Conservation (phyloP, 805 yeast genomes). For the Lipomyces sp. region DNA sequence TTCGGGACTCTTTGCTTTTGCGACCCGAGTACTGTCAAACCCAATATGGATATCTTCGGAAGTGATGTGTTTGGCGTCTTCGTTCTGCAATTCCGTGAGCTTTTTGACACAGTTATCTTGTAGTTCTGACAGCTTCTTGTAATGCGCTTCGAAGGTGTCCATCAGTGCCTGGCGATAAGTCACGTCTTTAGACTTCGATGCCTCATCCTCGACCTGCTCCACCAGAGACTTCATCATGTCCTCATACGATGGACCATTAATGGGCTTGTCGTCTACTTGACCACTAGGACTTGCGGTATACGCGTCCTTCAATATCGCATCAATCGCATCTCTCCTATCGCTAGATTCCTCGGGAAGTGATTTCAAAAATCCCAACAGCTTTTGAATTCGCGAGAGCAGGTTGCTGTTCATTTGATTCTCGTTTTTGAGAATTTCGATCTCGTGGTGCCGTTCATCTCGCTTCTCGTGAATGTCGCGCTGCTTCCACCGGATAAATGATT, state of each 20-base stretch:
- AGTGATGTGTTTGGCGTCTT: conserved; percentile 75
- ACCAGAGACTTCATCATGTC: conserved; percentile 93
- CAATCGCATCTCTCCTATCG: conserved; percentile 8
- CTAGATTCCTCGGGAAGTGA: conserved; percentile 37
- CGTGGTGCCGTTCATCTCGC: conserved; percentile 76
- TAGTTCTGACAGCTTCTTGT: conserved; percentile 70
- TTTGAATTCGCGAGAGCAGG: conserved; percentile 74
- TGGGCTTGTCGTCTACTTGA: conserved; percentile 24
- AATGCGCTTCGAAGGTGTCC: conserved; percentile 60
- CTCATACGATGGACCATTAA: conserved; percentile 61
- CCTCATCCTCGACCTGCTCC: conserved; percentile 71
- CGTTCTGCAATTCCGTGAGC: conserved; percentile 67
- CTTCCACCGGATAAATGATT: conserved; percentile 91
- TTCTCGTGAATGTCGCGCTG: conserved; percentile 97
- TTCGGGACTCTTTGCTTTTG: conserved; percentile 52
- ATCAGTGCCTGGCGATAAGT: conserved; percentile 44
- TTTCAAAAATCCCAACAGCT: conserved; percentile 54
- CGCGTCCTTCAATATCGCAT: conserved; percentile 27
- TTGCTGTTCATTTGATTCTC: conserved; percentile 82
- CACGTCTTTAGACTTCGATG: conserved; percentile 52
- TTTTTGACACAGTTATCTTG: conserved; percentile 67
- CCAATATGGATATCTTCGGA: conserved; percentile 93
- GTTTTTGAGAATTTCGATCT: conserved; percentile 73
- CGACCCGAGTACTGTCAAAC: conserved; percentile 81
- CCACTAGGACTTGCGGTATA: conserved; percentile 38